Evolutionary conservation across 495 filamentous ascomycete genomes (phyloP), one percentile per base, ranked within the genome.

Genomic region (Aspergillus ostianus): DNA sequence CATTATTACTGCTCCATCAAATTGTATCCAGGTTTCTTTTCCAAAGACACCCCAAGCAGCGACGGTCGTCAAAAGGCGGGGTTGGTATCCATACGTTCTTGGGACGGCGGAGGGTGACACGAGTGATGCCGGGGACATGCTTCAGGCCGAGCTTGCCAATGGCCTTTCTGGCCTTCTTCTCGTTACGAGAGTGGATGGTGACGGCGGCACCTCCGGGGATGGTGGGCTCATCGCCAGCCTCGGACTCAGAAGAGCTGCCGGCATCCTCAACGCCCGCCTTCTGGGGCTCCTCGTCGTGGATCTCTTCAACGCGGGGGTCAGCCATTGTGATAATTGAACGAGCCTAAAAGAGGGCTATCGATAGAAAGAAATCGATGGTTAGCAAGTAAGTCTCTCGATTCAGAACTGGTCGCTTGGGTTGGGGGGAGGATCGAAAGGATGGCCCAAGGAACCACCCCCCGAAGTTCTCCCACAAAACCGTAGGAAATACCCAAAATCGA

Each of bases 91-190:
- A 64, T 82, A 97, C 93, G 79, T 97, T 97, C 87, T 99, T 99
- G 65, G 95, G 95, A 73, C 95, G 83, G 79, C 95, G 88, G 68
- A 99, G 85, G 51, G 95, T 99, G 66, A 99, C 95, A 74, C 94
- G 86, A 66, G 95, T 99, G 74, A 99, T 99, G 71, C 95, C 95
- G 63, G 89, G 87, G 64, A 99, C 89, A 68, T 93, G 92, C 82
- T 92, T 95, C 73, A 99, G 81, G 68, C 96, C 93, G 70, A 98
- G 84, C 87, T 99, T 99, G 69, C 90, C 90, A 76, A 98, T 96
- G 70, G 91, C 90, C 83, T 98, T 98, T 73, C 95, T 86, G 56
- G 95, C 95, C 85, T 98, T 99, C 89, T 99, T 99, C 88, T 99
- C 95, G 81, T 96, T 96, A 76, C 94, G 91, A 68, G 90, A 96